Base-by-base conservation (phyloP, 2,329 filamentous ascomycete genomes). In the Talaromyces sp. region DNA sequence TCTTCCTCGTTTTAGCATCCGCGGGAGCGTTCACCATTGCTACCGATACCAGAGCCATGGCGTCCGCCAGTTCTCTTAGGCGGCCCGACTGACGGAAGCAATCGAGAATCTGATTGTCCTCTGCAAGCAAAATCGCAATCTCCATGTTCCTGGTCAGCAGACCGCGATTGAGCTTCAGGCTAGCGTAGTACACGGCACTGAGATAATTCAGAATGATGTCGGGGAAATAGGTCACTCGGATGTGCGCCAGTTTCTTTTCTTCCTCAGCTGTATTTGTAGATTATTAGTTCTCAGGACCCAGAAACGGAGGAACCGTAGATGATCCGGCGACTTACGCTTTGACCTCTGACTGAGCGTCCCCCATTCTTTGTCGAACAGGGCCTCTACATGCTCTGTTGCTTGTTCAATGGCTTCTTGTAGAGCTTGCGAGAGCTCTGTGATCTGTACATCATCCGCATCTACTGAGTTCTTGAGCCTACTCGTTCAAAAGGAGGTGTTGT, bases 111-210 rank as follows among this genome's bases (percentile, higher is more conserved):
- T 89, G 88, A 27, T 88, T 88, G 66, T 84, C 85, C 68, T 88
- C 86, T 64, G 90, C 87, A 1, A 94, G 92, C 60, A 97, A 85
- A 2, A 88, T 87, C 1, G 92, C 89, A 16, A 99, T 82, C 66
- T 97, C 91, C 90, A 99, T 94, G 71, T 89, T 91, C 73, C 94
- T 89, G 31, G 95, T 84, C 19, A 96, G 83, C 69, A 90, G 86
- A 66, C 94, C 91, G 50, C 92, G 88, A 54, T 88, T 89, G 50
- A 96, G 81, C 58, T 87, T 84, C 56, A 87, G 88, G 3, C 92
- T 92, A 0, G 90, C 90, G 73, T 90, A 90, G 74, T 96, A 90
- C 59, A 98, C 81, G 1, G 90, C 89, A 71, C 86, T 89, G 73
- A 95, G 87, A 75, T 95, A 97, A 2, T 90, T 91, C 59, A 99